Conservation (phyloP, 495 filamentous ascomycete genomes). For the Penicillium daleae region DNA sequence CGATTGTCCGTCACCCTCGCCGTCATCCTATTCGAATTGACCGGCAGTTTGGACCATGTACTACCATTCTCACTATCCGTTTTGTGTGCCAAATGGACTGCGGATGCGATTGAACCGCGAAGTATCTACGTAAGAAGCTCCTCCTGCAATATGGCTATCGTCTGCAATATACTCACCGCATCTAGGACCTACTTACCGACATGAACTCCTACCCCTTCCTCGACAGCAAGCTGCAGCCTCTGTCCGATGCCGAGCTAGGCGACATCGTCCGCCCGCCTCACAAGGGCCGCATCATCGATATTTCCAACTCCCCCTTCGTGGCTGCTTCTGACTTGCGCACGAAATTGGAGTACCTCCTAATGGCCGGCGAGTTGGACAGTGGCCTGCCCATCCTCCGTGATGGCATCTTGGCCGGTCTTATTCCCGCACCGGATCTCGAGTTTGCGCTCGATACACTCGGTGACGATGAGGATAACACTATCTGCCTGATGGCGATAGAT, state of each 20-base stretch:
- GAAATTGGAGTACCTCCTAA: slow-evolving; percentile 80
- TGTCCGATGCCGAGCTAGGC: slow-evolving; percentile 81
- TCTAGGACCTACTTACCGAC: slow-evolving; percentile 84
- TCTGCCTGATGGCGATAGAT: slow-evolving; percentile 81
- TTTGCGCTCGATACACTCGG: slow-evolving; percentile 82
- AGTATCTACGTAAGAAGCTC: slow-evolving; percentile 78
- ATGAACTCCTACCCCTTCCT: slow-evolving; percentile 98
- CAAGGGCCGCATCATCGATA: slow-evolving; percentile 81
- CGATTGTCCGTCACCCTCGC: slow-evolving; percentile 91
- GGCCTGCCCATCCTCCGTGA: slow-evolving; percentile 85
- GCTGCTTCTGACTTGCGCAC: slow-evolving; percentile 71
- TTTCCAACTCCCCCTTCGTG: slow-evolving; percentile 76
- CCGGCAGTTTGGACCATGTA: slow-evolving; percentile 91
- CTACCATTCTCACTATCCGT: slow-evolving; percentile 92
- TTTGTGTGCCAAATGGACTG: slow-evolving; percentile 95
- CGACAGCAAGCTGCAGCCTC: slow-evolving; percentile 87
- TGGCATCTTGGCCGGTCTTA: slow-evolving; percentile 82
- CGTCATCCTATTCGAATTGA: slow-evolving; percentile 95
- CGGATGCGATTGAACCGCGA: slow-evolving; percentile 90
- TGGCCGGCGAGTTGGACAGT: slow-evolving; percentile 87
- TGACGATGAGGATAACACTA: slow-evolving; percentile 66
- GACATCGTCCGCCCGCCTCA: slow-evolving; percentile 82
- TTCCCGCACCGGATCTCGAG: slow-evolving; percentile 92
- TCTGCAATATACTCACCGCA: slow-evolving; percentile 23
- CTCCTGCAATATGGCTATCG: neutral